Evolutionary conservation across 495 filamentous ascomycete genomes (phyloP).

Genomic region (Astrocystis sublimbata): DNA sequence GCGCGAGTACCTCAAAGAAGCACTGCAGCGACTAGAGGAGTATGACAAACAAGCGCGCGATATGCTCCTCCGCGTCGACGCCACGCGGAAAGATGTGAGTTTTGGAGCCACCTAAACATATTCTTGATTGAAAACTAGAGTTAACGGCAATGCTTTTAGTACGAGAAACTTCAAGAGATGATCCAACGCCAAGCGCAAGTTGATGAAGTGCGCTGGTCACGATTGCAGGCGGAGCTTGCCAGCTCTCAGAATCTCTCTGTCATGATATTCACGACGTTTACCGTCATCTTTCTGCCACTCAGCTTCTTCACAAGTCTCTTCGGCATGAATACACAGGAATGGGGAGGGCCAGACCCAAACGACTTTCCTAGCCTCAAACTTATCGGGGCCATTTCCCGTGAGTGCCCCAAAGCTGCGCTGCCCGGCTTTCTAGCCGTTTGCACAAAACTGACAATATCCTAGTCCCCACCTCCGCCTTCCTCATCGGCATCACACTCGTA

Average conservation of each 20-base stretch:
- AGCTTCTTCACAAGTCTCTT: conserved; percentile 69
- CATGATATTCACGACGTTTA: conserved; percentile 72
- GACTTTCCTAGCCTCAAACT: conserved; percentile 33
- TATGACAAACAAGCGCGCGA: conserved; percentile 58
- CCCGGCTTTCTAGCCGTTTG: neutral
- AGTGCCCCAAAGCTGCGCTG: neutral
- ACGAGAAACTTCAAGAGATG: conserved; percentile 67
- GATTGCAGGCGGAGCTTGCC: conserved; percentile 63
- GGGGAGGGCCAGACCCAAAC: conserved; percentile 50
- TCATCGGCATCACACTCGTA: conserved; percentile 43
- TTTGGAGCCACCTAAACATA: neutral
- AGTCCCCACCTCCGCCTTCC: conserved; percentile 40
- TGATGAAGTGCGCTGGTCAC: conserved; percentile 64
- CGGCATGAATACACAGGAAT: conserved; percentile 66
- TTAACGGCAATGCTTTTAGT: conserved; percentile 37
- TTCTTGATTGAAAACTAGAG: neutral
- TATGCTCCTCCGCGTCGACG: conserved; percentile 57
- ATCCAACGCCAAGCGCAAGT: conserved; percentile 70
- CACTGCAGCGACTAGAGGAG: conserved; percentile 54
- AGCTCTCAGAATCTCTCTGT: conserved; percentile 63
- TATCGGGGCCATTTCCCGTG: conserved; percentile 44
- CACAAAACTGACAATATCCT: conserved; percentile 4
- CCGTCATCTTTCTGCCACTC: conserved; percentile 65
- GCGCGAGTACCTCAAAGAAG: conserved; percentile 50
- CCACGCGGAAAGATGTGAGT: conserved; percentile 47